Percentiles rank a stretch among this genome's conserved stretches.
Conservation (phyloP, 2,329 filamentous ascomycete species). For the Paecilomyces sp. region DNA sequence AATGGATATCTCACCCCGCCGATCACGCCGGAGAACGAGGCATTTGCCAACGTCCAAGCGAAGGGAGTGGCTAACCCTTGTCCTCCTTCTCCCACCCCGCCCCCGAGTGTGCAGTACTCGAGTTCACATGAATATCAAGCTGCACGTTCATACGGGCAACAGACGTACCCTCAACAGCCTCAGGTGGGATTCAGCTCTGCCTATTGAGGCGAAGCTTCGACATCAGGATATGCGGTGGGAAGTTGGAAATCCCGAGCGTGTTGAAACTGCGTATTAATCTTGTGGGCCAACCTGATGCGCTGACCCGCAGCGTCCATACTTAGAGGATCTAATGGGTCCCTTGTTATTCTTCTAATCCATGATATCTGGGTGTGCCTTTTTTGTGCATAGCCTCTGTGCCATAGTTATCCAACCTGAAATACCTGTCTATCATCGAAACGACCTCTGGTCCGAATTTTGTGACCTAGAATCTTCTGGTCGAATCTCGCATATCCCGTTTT, state of each 20-base stretch:
- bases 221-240: conserved; percentile 3
- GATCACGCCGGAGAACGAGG: conserved; percentile 40
- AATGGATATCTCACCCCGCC: conserved; percentile 42
- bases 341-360: conserved; percentile 1
- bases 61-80: conserved; percentile 22
- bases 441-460: not conserved
- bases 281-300: not conserved
- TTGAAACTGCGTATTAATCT: conserved; percentile 7
- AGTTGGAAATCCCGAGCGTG: conserved; percentile 8
- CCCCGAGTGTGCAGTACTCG: conserved; percentile 29
- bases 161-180: conserved; percentile 24
- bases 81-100: conserved; percentile 31
- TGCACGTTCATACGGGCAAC: conserved; percentile 26
- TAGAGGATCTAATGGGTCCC: not conserved
- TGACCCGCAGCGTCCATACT: not conserved
- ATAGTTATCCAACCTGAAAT: conserved; percentile 7
- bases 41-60: conserved; percentile 26
- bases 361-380: conserved; percentile 4
- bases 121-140: conserved; percentile 28
- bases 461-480: not conserved
- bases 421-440: conserved; percentile 1
- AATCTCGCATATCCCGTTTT: conserved; percentile 25
- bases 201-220: conserved; percentile 17
- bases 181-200: conserved; percentile 27
- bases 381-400: conserved; percentile 9